These are phyloP conservation scores for Aspergillus spinulosporus DNA, from an alignment of 2,329 filamentous ascomycete species.

Conservation along the genomic window DNA sequence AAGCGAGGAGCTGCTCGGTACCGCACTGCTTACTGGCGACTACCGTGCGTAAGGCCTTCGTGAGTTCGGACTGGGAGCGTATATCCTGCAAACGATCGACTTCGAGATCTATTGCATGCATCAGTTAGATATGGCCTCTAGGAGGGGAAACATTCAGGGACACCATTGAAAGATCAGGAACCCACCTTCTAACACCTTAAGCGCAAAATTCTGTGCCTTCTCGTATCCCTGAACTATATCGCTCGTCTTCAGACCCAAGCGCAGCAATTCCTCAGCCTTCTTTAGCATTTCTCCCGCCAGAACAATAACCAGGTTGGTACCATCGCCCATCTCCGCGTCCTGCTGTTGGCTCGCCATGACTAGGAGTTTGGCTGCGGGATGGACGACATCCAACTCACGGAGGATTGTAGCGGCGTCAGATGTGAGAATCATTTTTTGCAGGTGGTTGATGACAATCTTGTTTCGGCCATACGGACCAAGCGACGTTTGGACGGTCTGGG, in stretches of 20 bases:
- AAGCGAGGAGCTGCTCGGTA: constrained; percentile 82
- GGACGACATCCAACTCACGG: constrained; percentile 94
- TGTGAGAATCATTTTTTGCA: constrained; percentile 99
- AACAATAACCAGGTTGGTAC: constrained; percentile 95
- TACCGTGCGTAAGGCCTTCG: constrained; percentile 93
- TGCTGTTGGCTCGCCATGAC: constrained; percentile 99
- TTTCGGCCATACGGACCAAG: constrained; percentile 96
- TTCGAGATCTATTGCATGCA: constrained; percentile 62
- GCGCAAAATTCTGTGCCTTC: constrained; percentile 84
- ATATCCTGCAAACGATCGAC: constrained; percentile 90
- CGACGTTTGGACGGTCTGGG: constrained; percentile 94
- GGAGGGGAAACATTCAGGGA: background rate
- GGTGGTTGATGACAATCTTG: constrained; percentile 99
- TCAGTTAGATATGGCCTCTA: background rate
- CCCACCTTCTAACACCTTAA: constrained; percentile 74
- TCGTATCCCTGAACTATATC: constrained; percentile 97
- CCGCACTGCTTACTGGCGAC: constrained; percentile 96
- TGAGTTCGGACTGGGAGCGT: constrained; percentile 75
- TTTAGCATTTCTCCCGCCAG: constrained; percentile 91
- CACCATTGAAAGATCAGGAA: background rate
- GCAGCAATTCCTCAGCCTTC: constrained; percentile 94
- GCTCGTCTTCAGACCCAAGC: constrained; percentile 97
- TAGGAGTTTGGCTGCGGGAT: constrained; percentile 93
- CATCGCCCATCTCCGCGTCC: constrained; percentile 98
- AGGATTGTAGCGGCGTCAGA: constrained; percentile 97